Base-by-base conservation (phyloP, 441 rosid genomes). In the Arabidopsis hybrid region DNA sequence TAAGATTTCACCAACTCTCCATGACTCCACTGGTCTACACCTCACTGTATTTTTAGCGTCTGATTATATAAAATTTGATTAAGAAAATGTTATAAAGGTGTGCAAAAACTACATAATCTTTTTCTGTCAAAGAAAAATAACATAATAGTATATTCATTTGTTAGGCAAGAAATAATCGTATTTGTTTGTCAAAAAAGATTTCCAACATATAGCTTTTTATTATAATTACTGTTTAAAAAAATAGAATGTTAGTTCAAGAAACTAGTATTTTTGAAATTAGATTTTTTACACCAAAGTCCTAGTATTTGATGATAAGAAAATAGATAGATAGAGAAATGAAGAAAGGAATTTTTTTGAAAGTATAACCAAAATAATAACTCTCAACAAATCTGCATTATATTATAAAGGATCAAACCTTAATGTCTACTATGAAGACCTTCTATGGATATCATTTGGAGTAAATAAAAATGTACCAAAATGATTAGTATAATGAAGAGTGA, bases 21-120 rank as follows among this genome's bases (percentile, higher is more conserved):
- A 32, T 51, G 50, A 32, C 64, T 43, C 55, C 16, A 43, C 31
- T 43, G 21, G 70, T 69, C 74, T 69, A 35, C 5, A 29, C 31
- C 2, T 53, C 55, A 69, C 75, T 70, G 79, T 57, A 39, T 39
- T n/a, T 57, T 46, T 76, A 18, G 55, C 79, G 71, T 76, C 79
- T 76, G 34, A 13, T 1, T 63, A 55, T 64, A 46, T 46, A 63
- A 46, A 46, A 14, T 36, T 13, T 32, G 6, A 38, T 42, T 40
- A 42, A 40, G 4, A 31, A 62, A 62, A 69, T 47, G 60, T 50
- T 69, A 69, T 63, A 63, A 75, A 68, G 8, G 52, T 75, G 70
- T 34, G 26, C 31, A 51, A 51, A 51, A 53, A 46, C 74, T 56
- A 42, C 14, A 10, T 47, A 32, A 11, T 26, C 29, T 26, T 26